phyloP scores from a whole-genome alignment of 2,329 filamentous ascomycete genomes.

The Amylocarpus encephaloides region DNA sequence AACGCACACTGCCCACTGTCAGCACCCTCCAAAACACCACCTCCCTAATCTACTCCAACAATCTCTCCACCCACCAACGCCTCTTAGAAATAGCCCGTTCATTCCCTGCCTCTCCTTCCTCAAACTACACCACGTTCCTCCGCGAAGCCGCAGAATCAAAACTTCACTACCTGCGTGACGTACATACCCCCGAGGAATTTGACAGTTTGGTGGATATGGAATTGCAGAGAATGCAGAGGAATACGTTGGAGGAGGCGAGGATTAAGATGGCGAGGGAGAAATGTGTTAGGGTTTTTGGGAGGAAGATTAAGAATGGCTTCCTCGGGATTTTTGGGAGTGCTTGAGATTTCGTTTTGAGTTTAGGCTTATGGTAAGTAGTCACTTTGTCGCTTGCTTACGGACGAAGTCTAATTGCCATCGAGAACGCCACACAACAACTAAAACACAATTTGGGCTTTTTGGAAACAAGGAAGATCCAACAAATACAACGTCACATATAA shows the following conservation, averaged over 20 bases:
- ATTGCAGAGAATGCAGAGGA: neutral
- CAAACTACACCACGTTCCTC: constrained; percentile 2
- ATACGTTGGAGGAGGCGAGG: neutral
- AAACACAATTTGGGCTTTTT: no score
- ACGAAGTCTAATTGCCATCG: no score
- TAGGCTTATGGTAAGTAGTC: no score
- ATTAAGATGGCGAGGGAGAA: neutral
- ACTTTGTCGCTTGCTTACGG: no score
- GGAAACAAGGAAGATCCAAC: no score
- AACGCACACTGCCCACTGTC: neutral
- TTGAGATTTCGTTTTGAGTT: neutral
- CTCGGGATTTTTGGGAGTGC: neutral
- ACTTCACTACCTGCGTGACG: constrained; percentile 19
- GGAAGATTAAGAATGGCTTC: neutral
- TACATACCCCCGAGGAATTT: constrained; percentile 13
- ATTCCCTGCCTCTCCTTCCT: neutral
- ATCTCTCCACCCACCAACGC: constrained; percentile 1
- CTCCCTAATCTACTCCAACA: neutral
- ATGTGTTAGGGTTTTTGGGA: neutral
- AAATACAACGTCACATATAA: neutral
- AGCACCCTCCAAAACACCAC: no score
- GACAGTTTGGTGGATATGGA: constrained; percentile 15
- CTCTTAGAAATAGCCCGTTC: neutral
- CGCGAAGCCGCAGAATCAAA: constrained; percentile 14
- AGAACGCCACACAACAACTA: no score